Conservation (phyloP, 2,329 filamentous ascomycete species). For the Colletotrichum chrysophilum region DNA sequence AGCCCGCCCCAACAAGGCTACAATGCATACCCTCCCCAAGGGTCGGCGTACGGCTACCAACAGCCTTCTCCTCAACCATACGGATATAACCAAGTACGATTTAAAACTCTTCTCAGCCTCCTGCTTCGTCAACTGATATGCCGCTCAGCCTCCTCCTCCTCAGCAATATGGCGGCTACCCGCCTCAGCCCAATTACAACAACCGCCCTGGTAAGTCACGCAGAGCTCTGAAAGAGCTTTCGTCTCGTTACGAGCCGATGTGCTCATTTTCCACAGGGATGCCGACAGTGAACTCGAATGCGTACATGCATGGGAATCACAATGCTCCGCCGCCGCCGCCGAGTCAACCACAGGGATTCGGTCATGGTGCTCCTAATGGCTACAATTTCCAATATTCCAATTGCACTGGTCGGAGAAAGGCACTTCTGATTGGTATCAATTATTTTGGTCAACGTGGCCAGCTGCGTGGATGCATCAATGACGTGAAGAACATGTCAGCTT, state of each 20-base stretch:
- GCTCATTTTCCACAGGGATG: conserved; percentile 35
- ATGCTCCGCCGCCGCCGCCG: conserved; percentile 70
- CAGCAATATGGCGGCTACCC: conserved; percentile 50
- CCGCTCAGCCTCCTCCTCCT: conserved; percentile 37
- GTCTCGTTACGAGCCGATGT: not conserved
- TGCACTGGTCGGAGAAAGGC: conserved; percentile 91
- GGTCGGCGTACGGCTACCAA: conserved; percentile 48
- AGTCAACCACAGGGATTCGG: conserved; percentile 75
- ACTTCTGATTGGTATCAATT: conserved; percentile 93
- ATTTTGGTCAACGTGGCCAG: conserved; percentile 91
- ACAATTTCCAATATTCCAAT: conserved; percentile 89
- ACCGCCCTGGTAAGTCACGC: conserved; percentile 48
- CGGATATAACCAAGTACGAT: conserved; percentile 46
- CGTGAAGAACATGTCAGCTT: conserved; percentile 94
- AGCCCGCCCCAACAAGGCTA: conserved; percentile 51
- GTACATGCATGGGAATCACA: conserved; percentile 61
- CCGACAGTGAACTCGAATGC: conserved; percentile 54
- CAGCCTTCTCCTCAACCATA: conserved; percentile 56
- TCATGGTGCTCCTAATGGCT: conserved; percentile 78
- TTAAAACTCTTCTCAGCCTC: not conserved
- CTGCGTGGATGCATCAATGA: conserved; percentile 95
- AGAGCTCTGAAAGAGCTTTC: not conserved
- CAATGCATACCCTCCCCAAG: conserved; percentile 48
- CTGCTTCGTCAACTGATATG: conserved; percentile 22
- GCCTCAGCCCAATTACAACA: conserved; percentile 52